Evolutionary conservation across 2,329 filamentous ascomycete genomes (phyloP).

Genomic region (Alternaria infectoria): DNA sequence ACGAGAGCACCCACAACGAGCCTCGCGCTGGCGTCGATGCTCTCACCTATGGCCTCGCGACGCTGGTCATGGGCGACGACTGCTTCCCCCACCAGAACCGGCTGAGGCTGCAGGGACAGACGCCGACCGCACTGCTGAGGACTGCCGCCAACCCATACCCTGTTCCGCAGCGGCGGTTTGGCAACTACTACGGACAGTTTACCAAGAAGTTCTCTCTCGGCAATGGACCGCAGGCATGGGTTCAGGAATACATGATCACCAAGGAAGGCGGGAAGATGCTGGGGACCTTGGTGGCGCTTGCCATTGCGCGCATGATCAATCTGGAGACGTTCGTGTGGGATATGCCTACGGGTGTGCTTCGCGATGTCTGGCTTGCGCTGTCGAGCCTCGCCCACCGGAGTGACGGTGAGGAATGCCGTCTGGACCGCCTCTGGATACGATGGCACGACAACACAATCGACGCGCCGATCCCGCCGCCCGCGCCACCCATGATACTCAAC

Average conservation of each 20-base stretch:
- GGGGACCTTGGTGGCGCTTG: slow-evolving; percentile 79
- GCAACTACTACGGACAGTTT: slow-evolving; percentile 79
- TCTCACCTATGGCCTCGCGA: slow-evolving; percentile 80
- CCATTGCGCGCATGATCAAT: slow-evolving; percentile 80
- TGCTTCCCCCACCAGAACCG: slow-evolving; percentile 60
- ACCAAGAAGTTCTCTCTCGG: slow-evolving; percentile 83
- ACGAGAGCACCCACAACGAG: slow-evolving; percentile 68
- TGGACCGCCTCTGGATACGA: slow-evolving; percentile 79
- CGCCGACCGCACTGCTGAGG: slow-evolving; percentile 9
- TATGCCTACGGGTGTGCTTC: slow-evolving; percentile 83
- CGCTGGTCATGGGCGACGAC: slow-evolving; percentile 75
- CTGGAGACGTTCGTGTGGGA: slow-evolving; percentile 86
- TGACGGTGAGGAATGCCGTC: slow-evolving; percentile 66
- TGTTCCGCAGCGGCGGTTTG: slow-evolving; percentile 57
- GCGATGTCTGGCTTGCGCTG: slow-evolving; percentile 81
- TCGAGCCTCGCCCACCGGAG: slow-evolving; percentile 70
- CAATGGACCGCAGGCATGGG: slow-evolving; percentile 80
- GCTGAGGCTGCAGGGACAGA: slow-evolving; percentile 27
- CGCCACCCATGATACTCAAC: slow-evolving; percentile 47
- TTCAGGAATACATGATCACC: slow-evolving; percentile 79
- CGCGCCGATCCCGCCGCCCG: slow-evolving; percentile 43
- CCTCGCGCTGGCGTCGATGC: slow-evolving; percentile 78
- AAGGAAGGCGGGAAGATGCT: slow-evolving; percentile 89
- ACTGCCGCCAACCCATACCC: slow-evolving; percentile 39
- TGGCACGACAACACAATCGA: slow-evolving; percentile 77